These are phyloP conservation scores for Chlorophyllum brunneum DNA, from an alignment of 768 basidiomycete genomes.

Conservation along the genomic window DNA sequence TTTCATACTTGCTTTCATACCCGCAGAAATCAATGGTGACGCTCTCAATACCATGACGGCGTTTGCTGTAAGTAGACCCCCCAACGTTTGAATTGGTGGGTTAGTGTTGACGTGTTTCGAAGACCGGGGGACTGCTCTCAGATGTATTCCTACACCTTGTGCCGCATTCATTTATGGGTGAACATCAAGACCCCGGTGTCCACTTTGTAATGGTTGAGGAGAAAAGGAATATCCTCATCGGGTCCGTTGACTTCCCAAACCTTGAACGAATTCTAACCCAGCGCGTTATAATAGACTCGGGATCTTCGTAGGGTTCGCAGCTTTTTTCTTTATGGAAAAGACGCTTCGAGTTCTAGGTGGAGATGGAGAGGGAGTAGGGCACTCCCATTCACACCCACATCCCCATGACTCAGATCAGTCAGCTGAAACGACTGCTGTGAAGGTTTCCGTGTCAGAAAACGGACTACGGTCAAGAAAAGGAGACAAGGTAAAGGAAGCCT, in stretches of 20 bases:
- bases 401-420: slow-evolving; percentile 16
- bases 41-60: slow-evolving; percentile 94
- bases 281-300: slow-evolving; percentile 49
- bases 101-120: background rate
- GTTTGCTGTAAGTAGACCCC: slow-evolving; percentile 62
- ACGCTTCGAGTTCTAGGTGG: slow-evolving; percentile 76
- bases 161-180: slow-evolving; percentile 90
- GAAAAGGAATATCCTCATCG: slow-evolving; percentile 86
- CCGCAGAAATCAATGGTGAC: slow-evolving; percentile 77
- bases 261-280: background rate
- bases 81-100: background rate
- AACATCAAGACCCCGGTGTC: slow-evolving; percentile 67
- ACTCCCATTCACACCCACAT: slow-evolving; percentile 62
- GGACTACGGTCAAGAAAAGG: slow-evolving; percentile 48
- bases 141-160: slow-evolving; percentile 92
- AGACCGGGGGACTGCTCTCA: slow-evolving; percentile 89
- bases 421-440: slow-evolving; percentile 29
- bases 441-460: slow-evolving; percentile 35
- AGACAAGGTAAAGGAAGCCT: slow-evolving; percentile 22
- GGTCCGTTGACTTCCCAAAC: slow-evolving; percentile 41
- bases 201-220: slow-evolving; percentile 85
- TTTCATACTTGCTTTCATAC: slow-evolving; percentile 92
- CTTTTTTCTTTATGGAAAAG: slow-evolving; percentile 95
- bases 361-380: slow-evolving; percentile 48
- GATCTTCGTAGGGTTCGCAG: slow-evolving; percentile 82